These are phyloP conservation scores for Entomortierella parvispora DNA, from an alignment of 192 early-diverging fungal genomes.

Conservation along the genomic window DNA sequence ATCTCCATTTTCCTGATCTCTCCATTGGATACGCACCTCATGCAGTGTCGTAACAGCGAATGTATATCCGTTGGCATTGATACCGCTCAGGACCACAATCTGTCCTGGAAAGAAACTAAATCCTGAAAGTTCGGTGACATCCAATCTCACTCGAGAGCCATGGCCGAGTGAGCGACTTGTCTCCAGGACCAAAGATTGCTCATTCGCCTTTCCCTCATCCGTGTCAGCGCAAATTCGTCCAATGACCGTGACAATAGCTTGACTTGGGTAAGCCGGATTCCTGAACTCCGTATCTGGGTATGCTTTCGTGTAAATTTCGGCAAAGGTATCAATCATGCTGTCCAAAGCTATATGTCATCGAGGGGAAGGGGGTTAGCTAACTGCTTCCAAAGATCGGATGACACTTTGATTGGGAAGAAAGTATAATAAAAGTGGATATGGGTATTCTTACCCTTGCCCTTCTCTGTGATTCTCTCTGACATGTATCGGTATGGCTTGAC, in stretches of 20 bases:
- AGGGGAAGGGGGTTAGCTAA: neutral
- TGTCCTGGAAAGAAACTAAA: conserved; percentile 93
- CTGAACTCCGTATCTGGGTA: conserved; percentile 31
- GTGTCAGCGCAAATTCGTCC: conserved; percentile 85
- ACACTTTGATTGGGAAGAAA: neutral
- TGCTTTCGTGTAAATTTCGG: conserved; percentile 18
- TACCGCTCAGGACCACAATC: conserved; percentile 78
- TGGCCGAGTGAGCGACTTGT: conserved; percentile 80
- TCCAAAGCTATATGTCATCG: conserved; percentile 35
- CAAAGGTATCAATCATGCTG: conserved; percentile 40
- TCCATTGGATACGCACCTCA: too few species aligned
- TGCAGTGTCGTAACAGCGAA: conserved; percentile 65
- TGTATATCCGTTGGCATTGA: conserved; percentile 64
- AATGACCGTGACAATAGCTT: conserved; percentile 44
- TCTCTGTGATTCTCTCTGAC: conserved; percentile 78
- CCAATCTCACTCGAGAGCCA: conserved; percentile 74
- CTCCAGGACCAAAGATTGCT: conserved; percentile 81
- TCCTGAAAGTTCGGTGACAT: conserved; percentile 64
- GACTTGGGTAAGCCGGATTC: conserved; percentile 22
- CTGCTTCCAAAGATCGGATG: neutral
- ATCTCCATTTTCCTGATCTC: too few species aligned
- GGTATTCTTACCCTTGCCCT: conserved; percentile 60
- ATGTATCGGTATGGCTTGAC: conserved; percentile 79
- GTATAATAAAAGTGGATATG: conserved; percentile 12
- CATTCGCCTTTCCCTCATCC: conserved; percentile 71